phyloP scores from a whole-genome alignment of 2,329 filamentous ascomycete species.

The Albophoma yamanashiensis region DNA sequence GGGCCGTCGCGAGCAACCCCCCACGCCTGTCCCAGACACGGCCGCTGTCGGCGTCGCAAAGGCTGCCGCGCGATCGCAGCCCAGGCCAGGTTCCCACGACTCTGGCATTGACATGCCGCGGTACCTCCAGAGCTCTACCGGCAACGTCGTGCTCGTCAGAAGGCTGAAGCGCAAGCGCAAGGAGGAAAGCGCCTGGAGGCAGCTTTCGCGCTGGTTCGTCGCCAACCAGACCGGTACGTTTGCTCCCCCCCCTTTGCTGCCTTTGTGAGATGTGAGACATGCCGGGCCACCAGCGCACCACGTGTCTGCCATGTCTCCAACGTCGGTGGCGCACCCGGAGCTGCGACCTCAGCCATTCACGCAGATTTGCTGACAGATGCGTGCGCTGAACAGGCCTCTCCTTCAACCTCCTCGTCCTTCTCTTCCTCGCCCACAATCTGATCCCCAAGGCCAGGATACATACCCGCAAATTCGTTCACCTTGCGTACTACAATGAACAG shows the following conservation, averaged over 20 bases:
- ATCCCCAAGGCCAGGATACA: conserved; percentile 70
- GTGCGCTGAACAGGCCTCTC: conserved; percentile 50
- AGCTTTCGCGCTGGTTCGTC: conserved; percentile 58
- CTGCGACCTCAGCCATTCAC: not conserved
- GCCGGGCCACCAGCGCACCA: too few species aligned
- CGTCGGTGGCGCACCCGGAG: not conserved
- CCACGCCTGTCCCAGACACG: conserved; percentile 6
- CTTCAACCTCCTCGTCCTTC: conserved; percentile 72
- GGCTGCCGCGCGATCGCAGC: conserved; percentile 13
- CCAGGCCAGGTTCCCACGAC: conserved; percentile 21
- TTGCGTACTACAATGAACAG: conserved; percentile 68
- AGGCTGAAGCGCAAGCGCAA: conserved; percentile 51
- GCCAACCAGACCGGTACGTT: conserved; percentile 69
- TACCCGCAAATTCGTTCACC: conserved; percentile 79
- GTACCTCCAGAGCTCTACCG: conserved; percentile 42
- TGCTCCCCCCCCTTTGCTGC: conserved; percentile 1
- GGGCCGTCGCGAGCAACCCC: not conserved
- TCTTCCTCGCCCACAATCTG: conserved; percentile 70
- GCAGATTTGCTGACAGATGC: not conserved
- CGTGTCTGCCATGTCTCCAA: not conserved
- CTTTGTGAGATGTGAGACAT: not conserved
- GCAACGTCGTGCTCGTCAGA: conserved; percentile 42
- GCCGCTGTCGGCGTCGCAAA: conserved; percentile 10
- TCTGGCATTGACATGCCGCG: conserved; percentile 43
- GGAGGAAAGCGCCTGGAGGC: conserved; percentile 50